These are phyloP conservation scores for Skeletonema grethae DNA, from an alignment of 108 stramenopile species.

Conservation along the genomic window DNA sequence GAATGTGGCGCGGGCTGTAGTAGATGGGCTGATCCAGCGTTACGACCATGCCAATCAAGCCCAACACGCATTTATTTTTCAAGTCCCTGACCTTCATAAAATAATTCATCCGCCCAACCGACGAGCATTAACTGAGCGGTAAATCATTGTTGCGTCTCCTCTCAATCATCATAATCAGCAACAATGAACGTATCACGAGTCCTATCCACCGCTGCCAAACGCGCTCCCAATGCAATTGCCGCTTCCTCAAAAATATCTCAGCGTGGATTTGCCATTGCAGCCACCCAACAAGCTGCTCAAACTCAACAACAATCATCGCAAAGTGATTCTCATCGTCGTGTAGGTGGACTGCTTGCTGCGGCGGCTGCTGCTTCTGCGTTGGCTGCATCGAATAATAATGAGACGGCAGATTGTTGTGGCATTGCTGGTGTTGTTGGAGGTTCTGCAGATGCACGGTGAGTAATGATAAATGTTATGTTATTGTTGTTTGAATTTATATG, in stretches of 20 bases:
- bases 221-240: conserved; percentile 7
- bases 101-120: no score
- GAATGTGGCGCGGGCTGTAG: no score
- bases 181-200: conserved; percentile 20
- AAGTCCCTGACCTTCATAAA: no score
- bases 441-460: conserved; percentile 51
- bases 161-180: background rate
- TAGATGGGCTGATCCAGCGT: no score
- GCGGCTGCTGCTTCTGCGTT: conserved; percentile 18
- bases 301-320: background rate
- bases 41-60: no score
- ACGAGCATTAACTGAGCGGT: no score
- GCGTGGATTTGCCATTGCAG: conserved; percentile 32
- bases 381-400: conserved; percentile 7
- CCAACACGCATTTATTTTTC: no score
- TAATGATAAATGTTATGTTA: background rate
- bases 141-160: no score
- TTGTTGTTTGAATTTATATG: no score
- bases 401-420: conserved; percentile 54
- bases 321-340: background rate
- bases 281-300: conserved; percentile 15
- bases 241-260: conserved; percentile 17
- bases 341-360: conserved; percentile 17
- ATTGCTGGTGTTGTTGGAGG: conserved; percentile 62
- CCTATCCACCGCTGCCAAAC: conserved; percentile 16